Evolutionary conservation across 805 yeast genomes (phyloP), one percentile per base, ranked within the genome.

Genomic region (Priceomyces castillae): DNA sequence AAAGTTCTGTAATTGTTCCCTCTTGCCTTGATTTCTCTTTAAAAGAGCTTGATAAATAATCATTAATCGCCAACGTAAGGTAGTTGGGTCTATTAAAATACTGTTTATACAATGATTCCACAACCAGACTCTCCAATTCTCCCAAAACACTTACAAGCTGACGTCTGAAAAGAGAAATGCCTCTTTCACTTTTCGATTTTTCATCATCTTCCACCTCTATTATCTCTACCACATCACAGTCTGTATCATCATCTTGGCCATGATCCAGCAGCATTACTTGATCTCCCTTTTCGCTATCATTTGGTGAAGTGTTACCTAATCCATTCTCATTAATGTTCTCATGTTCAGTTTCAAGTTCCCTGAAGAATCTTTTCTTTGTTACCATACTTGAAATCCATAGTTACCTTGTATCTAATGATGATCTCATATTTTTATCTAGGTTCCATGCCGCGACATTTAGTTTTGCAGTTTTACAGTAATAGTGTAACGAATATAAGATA

Each of bases 21-120:
- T 14, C n/a, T 12, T 16, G 23, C 18, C 25, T 16, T 3, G 25
- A 16, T 7, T 44, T 37, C 4, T 45, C 43, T 9, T 74, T 62
- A 50, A 76, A 73, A 74, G 82, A 65, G 3, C 69, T 63, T 16
- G 63, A 59, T 9, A 78, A 52, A 49, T 73, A 76, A 46, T 70
- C 78, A 47, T 73, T 73, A 7, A 63, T 56, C 14, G 66, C 57
- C 26, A 45, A 43, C 35, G 48, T 41, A 6, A 54, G 36, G 25
- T 44, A 39, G 30, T 53, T 46, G 10, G 51, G 43, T 5, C 47
- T n/a, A 9, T 33, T 31, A n/a, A 40, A 38, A 38, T 50, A 46
- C 45, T 54, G 52, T 7, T 45, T 35, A 42, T 40, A 51, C 15
- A 59, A 40, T 19, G 44, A 48, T 1, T 39, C 22, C 14, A 53